Evolutionary conservation across 495 filamentous ascomycete genomes (phyloP), one percentile per base, ranked within the genome.

Genomic region (Penicillium cinerascens): DNA sequence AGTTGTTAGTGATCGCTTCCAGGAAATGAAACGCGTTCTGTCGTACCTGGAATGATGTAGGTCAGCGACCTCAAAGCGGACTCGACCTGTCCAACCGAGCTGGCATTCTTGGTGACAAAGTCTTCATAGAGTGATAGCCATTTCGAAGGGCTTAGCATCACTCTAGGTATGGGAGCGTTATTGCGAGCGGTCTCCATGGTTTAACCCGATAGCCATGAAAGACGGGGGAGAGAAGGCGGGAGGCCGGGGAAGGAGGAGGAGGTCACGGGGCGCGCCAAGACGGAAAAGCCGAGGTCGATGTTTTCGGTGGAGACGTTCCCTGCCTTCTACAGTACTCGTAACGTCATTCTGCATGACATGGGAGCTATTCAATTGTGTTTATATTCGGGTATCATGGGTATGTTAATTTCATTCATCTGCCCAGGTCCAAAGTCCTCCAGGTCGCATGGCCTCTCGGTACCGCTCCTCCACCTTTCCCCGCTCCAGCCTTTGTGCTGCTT

Each of bases 81-180:
- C 74, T 98, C 93, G 50, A 98, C 92, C 66, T 95, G 91, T 13
- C 86, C 85, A 47, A 98, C 89, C 20, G 92, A 88, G 66, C 87
- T 85, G 47, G 90, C 80, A 70, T 98, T 97, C 72, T 92, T 92
- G 36, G 87, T 89, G 73, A 98, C 91, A 70, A 97, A 96, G 51
- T 92, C 85, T 61, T 84, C 84, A 71, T 98, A 98, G 63, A 87
- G 79, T 45, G 80, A 74, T 26, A 95, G 69, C 87, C 84, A 92
- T 70, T 84, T 85, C 0, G 87, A 81, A 22, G 89, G 87, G 40
- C 84, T 69, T 8, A 81, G 64, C 51, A 80, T 61, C 44, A 44
- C 66, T 23, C 60, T 43, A 11, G 69, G 63, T 37, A 72, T 60
- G 27, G 64, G 55, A 50, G 53, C 61, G 18, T 63, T 54, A 33